Percentiles rank a stretch among this genome's conserved stretches.
phyloP scores from a whole-genome alignment of 257 asterid species.

The Ilex asprella region DNA sequence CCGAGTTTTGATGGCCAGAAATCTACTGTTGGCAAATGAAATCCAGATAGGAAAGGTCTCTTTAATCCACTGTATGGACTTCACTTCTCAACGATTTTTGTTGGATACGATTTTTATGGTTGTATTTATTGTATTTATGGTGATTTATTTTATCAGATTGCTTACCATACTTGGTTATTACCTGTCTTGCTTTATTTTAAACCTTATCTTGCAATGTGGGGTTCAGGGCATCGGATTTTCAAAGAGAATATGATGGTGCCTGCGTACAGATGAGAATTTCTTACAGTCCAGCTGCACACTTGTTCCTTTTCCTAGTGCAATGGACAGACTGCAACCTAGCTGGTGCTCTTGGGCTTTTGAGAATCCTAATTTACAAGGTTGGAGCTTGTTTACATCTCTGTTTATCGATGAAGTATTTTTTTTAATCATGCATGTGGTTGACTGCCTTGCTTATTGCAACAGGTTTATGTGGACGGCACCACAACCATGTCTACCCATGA shows the following conservation, averaged over 20 bases:
- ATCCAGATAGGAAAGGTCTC: too few species aligned
- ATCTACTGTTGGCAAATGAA: too few species aligned
- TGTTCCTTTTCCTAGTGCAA: constrained; percentile 81
- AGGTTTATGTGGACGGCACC: constrained; percentile 96
- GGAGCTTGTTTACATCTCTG: neutral
- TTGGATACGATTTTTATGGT: too few species aligned
- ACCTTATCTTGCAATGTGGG: constrained; percentile 7
- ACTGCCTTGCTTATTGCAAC: constrained; percentile 5
- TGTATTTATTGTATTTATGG: too few species aligned
- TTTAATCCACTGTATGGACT: too few species aligned
- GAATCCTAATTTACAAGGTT: constrained; percentile 87
- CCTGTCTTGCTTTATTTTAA: neutral
- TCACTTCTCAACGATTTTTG: too few species aligned
- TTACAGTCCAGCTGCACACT: constrained; percentile 87
- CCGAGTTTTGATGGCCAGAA: too few species aligned
- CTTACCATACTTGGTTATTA: too few species aligned
- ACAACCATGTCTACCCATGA: constrained; percentile 92
- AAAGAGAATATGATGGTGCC: constrained; percentile 84
- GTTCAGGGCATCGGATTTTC: constrained; percentile 83
- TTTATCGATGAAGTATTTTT: too few species aligned
- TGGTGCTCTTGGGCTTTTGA: constrained; percentile 87
- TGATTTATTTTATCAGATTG: too few species aligned
- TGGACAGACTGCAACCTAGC: constrained; percentile 96
- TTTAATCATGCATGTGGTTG: too few species aligned
- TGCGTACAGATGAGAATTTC: constrained; percentile 94